Evolutionary conservation across 176 grass and related monocot genomes (phyloP).

Genomic region (Avena sativa): DNA sequence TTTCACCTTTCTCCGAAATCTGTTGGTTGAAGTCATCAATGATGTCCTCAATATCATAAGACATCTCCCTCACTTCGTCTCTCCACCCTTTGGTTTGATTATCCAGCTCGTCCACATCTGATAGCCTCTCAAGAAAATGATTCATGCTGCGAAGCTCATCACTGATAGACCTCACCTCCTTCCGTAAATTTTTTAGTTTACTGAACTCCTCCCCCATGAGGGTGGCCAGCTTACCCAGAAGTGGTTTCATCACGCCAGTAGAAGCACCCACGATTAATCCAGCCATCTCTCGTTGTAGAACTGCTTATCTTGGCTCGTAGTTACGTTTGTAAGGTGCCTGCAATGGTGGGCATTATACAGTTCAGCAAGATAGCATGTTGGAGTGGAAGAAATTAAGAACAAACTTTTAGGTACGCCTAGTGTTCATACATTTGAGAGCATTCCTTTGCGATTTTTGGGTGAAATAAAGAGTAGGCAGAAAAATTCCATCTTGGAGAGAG

Average conservation of each 20-base stretch:
- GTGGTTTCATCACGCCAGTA: neutral
- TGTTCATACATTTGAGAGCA: too few species aligned
- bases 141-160: neutral
- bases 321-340: neutral
- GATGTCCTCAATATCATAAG: neutral
- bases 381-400: neutral
- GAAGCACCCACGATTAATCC: neutral
- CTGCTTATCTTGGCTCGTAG: neutral
- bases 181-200: neutral
- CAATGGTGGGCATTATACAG: neutral
- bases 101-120: neutral
- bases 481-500: too few species aligned
- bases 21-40: neutral
- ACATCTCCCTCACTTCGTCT: neutral
- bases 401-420: too few species aligned
- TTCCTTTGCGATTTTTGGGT: too few species aligned
- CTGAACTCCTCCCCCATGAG: neutral
- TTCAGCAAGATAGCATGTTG: neutral
- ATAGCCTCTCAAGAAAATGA: neutral
- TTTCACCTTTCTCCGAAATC: neutral
- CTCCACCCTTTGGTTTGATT: neutral
- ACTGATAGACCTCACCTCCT: neutral
- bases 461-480: too few species aligned
- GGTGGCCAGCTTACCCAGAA: neutral
- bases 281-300: neutral